Evolutionary conservation across 805 yeast genomes (phyloP), one percentile per base, ranked within the genome.

Genomic region (Saccharomyces eubayanus): DNA sequence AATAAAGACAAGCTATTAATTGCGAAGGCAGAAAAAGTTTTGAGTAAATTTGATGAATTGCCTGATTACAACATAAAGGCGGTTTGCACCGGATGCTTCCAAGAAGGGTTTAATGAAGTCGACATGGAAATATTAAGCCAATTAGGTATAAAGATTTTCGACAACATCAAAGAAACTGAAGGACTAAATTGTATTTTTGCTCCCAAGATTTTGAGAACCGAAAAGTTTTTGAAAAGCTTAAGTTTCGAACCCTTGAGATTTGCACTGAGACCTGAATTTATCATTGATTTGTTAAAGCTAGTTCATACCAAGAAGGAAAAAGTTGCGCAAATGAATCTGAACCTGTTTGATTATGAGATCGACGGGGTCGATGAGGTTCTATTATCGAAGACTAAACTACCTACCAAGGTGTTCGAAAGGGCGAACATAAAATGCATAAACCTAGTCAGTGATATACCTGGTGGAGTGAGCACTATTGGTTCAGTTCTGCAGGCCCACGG

Each of bases 121-220:
- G 88, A 83, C 55, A 52, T 70, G 16, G 62, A 67, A 20, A 66
- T 74, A 1, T 63, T 87, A 40, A 63, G 69, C 16, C 68, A 69
- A n/a, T 62, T 82, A 10, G 96, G 96, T 0, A 78, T 91, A 30
- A 69, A 70, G 28, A 70, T 87, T 6, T 67, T 70, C 6, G 64
- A 67, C 12, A 71, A 70, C 6, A 64, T 73, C 11, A 53, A 53
- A 12, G 49, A 55, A 14, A 27, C 28, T 8, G 36, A 48, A 11
- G 75, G 74, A 48, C 67, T 76, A 47, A 79, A 81, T 61, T 69
- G 80, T 0, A 70, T 87, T 10, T 80, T 91, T 10, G 91, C 97
- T 0, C 96, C 97, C 1, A 82, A 82, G 56, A 76, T 86, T n/a
- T 65, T 87, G 61, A 75, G 97, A 59, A 92, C 98, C 0, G 96